Base-by-base conservation (phyloP, 1,139 yeast species). In the Suhomyces bokatorum region DNA sequence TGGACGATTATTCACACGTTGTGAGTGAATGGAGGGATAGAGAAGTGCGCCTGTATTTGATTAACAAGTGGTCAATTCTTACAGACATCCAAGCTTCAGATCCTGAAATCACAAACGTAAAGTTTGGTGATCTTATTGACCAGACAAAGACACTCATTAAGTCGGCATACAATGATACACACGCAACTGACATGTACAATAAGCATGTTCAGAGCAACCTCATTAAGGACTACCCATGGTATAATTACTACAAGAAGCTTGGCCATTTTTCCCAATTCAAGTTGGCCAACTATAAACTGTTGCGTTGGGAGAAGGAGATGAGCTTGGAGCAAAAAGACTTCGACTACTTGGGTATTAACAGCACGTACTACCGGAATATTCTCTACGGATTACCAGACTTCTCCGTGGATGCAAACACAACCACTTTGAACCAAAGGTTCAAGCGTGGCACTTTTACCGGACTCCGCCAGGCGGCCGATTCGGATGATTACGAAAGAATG, bases 161-260 rank as follows among this genome's bases (percentile, higher is more conserved):
- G 30, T 52, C 58, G 12, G 70, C 75, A 70, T 54, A 59, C 37
- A 40, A 55, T n/a, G 44, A 54, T 43, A 43, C 59, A 8, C 42
- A 55, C 9, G 47, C 46, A 1, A 72, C 74, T 46, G 83, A 78
- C 49, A 49, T 45, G 2, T 69, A 67, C 51, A 69, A 67, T 32
- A 47, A 54, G 10, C 56, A 59, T 2, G 69, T 86, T 13, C 81
- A 79, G 52, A 62, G 62, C 1, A 69, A 74, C 22, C 74, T 84
- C 41, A 63, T 70, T 1, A 67, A 73, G 38, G 95, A 85, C 55
- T 83, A 78, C 53, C 88, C 95, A 1, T 84, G 93, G 87, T 86
- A 83, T 66, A 70, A 72, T 51, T 67, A 75, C 45, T 75, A 72
- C 54, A 76, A 73, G 49, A 87, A 87, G 58, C 56, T 86, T 30